Evolutionary conservation across 441 rosid genomes (phyloP), one percentile per base, ranked within the genome.

Genomic region (Erodium chrysanthum): DNA sequence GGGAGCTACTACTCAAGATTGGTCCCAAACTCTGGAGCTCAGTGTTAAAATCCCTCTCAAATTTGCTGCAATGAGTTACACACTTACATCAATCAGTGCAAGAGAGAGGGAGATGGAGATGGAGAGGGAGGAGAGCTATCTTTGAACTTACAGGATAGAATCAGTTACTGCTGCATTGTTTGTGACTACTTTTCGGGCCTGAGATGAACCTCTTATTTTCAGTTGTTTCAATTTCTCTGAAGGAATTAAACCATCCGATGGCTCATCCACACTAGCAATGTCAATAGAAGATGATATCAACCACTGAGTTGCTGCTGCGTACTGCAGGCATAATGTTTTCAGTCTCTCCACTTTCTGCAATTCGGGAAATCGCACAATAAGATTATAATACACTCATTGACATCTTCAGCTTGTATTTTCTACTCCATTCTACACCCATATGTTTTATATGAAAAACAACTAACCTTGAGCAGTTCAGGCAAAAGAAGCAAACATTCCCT

Each of bases 401-500:
- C 17, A 44, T 44, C 17, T 44, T 44, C 17, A n/a, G 52, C 52
- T 44, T n/a, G 52, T 44, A 44, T 12, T 44, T 44, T 44, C 52
- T 44, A 44, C 52, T 12, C 48, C 11, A 42, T 42, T 44, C 52
- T 12, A 44, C 5, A 12, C 20, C 56, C 56, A 6, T 50, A n/a
- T 5, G 2, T 6, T 54, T 18, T 20, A 1, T 15, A 64, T 25
- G 40, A 44, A 61, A 18, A 18, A 78, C 59, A 79, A 69, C 81
- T 74, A 80, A 94, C 99, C 97, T 89, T 84, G 67, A 94, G 85
- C 66, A 94, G 79, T 65, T 87, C 88, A 23, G 99, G 99, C 75
- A 85, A 86, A 83, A 88, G 96, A 79, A 94, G 97, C 82, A 94
- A 80, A 76, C 97, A 94, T 79, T 91, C 99, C 86, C 89, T 84